Percentiles rank a stretch among this genome's conserved stretches.
Evolutionary conservation across 2,329 filamentous ascomycete species (phyloP).

Genomic region (Pyrenochaeta sp.): DNA sequence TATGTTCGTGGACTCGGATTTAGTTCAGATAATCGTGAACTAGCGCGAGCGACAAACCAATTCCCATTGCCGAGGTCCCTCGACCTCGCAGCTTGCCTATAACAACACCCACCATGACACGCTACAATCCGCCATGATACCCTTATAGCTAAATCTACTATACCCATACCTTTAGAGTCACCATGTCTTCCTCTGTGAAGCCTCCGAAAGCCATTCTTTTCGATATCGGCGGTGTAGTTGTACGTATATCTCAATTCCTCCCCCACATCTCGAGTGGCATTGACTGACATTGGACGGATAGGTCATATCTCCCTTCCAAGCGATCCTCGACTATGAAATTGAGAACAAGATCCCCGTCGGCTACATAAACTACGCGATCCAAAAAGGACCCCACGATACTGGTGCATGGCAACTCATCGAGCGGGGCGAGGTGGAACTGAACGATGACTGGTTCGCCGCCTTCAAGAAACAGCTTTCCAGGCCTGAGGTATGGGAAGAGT

Average conservation of each 20-base stretch:
- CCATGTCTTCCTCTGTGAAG: constrained; percentile 17
- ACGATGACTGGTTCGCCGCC: constrained; percentile 75
- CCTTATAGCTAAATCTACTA: constrained; percentile 5
- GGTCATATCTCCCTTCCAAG: constrained; percentile 91
- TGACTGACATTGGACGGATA: constrained; percentile 46
- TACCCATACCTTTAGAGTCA: neutral
- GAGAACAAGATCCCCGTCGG: constrained; percentile 79
- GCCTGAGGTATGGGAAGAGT: constrained; percentile 73
- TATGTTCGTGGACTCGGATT: neutral
- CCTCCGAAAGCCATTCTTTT: constrained; percentile 67
- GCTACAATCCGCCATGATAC: constrained; percentile 28
- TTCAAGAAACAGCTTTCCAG: constrained; percentile 80
- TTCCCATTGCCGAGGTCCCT: constrained; percentile 35
- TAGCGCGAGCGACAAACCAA: constrained; percentile 26
- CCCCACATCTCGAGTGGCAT: neutral
- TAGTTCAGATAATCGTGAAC: neutral
- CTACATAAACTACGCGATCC: constrained; percentile 92
- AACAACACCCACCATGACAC: constrained; percentile 19
- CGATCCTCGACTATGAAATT: constrained; percentile 89
- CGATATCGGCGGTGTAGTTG: constrained; percentile 96
- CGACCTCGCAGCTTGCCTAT: constrained; percentile 15
- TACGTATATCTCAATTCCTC: constrained; percentile 62
- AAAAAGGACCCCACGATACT: constrained; percentile 71
- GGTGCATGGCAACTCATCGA: constrained; percentile 92
- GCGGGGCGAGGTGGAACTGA: constrained; percentile 79